phyloP scores from a whole-genome alignment of 257 asterid species.

The Petrea volubilis region DNA sequence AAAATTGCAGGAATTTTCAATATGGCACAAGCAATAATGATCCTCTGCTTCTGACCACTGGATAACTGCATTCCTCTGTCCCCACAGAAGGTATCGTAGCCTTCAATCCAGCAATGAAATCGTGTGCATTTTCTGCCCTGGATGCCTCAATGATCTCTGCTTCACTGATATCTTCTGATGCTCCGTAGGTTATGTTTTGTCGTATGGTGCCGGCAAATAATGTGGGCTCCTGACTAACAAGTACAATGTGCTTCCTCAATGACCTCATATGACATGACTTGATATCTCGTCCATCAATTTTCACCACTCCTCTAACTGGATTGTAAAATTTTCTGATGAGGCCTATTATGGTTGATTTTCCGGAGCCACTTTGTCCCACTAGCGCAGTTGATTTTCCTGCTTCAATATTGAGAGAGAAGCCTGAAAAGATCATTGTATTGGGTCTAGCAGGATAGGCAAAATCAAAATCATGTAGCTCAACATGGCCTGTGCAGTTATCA shows the following conservation, averaged over 20 bases:
- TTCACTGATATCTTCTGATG: slow-evolving; percentile 43
- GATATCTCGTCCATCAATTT: slow-evolving; percentile 70
- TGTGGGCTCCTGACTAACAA: slow-evolving; percentile 87
- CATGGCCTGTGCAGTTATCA: slow-evolving; percentile 47
- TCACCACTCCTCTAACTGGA: slow-evolving; percentile 60
- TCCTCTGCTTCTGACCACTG: slow-evolving; percentile 90
- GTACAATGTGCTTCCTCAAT: slow-evolving; percentile 67
- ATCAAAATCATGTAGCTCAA: slow-evolving; percentile 58
- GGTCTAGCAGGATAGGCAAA: slow-evolving; percentile 82
- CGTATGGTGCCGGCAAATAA: slow-evolving; percentile 72
- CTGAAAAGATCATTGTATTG: slow-evolving; percentile 48
- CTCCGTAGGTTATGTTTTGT: slow-evolving; percentile 67
- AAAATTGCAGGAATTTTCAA: slow-evolving; percentile 63
- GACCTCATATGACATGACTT: slow-evolving; percentile 59
- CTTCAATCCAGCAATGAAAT: slow-evolving; percentile 63
- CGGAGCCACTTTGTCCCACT: slow-evolving; percentile 95
- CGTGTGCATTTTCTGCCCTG: slow-evolving; percentile 84
- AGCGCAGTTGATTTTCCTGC: slow-evolving; percentile 83
- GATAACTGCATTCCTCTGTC: slow-evolving; percentile 85
- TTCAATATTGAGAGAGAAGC: slow-evolving; percentile 62
- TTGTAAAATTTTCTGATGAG: slow-evolving; percentile 77
- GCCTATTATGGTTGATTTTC: slow-evolving; percentile 77
- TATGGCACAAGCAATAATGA: slow-evolving; percentile 81
- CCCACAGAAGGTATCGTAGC: slow-evolving; percentile 77
- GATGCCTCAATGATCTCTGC: slow-evolving; percentile 71